phyloP scores from a whole-genome alignment of 2,329 filamentous ascomycete genomes.

The Endothia cerciana region DNA sequence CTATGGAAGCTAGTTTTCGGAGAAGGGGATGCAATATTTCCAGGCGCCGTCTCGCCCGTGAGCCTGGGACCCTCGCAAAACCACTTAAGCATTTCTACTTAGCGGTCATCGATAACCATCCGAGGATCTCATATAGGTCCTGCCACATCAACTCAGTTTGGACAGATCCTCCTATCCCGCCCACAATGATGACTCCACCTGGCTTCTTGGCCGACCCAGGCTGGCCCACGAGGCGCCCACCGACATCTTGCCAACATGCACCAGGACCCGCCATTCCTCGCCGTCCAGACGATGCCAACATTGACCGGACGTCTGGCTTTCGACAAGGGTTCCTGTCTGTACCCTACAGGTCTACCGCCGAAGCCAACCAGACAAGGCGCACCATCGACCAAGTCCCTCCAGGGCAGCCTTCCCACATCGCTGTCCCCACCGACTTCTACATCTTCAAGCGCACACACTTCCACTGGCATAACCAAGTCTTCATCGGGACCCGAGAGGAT shows the following conservation, averaged over 20 bases:
- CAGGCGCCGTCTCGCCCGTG: no score
- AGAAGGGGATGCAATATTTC: no score
- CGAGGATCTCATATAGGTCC: no score
- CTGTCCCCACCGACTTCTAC: constrained; percentile 7
- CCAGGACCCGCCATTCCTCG: not conserved
- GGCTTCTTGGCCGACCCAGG: not conserved
- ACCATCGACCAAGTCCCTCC: not conserved
- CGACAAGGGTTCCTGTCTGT: not conserved
- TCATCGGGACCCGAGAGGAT: not conserved
- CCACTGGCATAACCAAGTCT: not conserved
- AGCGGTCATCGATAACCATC: no score
- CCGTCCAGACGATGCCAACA: not conserved
- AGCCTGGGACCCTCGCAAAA: no score
- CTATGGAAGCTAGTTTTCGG: no score
- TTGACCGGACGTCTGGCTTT: not conserved
- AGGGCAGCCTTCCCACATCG: not conserved
- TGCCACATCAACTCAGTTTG: no score
- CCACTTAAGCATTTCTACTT: no score
- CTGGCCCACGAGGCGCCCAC: not conserved
- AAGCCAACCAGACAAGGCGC: not conserved
- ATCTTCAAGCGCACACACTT: constrained; percentile 1
- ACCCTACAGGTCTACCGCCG: not conserved
- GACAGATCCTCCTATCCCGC: no score
- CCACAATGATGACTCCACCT: not conserved
- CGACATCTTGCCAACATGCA: not conserved